Percentiles rank a stretch among this genome's conserved stretches.
phyloP scores from a whole-genome alignment of 805 yeast species.

The Hanseniaspora meyeri region DNA sequence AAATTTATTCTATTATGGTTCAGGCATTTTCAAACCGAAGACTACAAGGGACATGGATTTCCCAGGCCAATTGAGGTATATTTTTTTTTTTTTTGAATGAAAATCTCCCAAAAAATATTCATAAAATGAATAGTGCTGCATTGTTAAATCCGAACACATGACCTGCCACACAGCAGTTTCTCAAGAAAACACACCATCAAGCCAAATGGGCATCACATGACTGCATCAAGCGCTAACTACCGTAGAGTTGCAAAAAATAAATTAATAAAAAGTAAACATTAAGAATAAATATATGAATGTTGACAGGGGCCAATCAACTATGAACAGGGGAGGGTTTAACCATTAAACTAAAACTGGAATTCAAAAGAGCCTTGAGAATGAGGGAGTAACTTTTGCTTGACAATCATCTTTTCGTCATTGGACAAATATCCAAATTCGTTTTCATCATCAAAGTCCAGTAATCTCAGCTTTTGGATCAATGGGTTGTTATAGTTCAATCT shows the following conservation, averaged over 20 bases:
- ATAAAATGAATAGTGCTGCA: neutral
- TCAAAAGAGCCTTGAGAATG: conserved; percentile 9
- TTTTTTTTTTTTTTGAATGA: neutral
- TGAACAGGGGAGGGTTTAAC: neutral
- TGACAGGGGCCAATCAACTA: neutral
- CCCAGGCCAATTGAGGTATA: too few species aligned
- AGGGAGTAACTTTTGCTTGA: conserved; percentile 17
- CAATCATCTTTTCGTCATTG: conserved; percentile 21
- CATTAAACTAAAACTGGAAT: neutral
- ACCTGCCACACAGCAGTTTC: too few species aligned
- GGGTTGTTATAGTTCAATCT: conserved; percentile 19
- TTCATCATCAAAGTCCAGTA: conserved; percentile 23
- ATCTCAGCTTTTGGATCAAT: conserved; percentile 19
- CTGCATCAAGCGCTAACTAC: too few species aligned
- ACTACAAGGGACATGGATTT: neutral
- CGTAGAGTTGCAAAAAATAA: too few species aligned
- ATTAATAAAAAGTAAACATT: too few species aligned
- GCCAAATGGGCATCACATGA: too few species aligned
- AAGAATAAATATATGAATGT: neutral
- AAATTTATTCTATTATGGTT: neutral
- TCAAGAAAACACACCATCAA: too few species aligned
- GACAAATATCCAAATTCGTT: conserved; percentile 24
- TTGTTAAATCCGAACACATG: too few species aligned
- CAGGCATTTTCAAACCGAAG: too few species aligned
- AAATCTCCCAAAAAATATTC: neutral